These are phyloP conservation scores for Bipolaris gigantea DNA, from an alignment of 2,329 filamentous ascomycete genomes.

Conservation along the genomic window DNA sequence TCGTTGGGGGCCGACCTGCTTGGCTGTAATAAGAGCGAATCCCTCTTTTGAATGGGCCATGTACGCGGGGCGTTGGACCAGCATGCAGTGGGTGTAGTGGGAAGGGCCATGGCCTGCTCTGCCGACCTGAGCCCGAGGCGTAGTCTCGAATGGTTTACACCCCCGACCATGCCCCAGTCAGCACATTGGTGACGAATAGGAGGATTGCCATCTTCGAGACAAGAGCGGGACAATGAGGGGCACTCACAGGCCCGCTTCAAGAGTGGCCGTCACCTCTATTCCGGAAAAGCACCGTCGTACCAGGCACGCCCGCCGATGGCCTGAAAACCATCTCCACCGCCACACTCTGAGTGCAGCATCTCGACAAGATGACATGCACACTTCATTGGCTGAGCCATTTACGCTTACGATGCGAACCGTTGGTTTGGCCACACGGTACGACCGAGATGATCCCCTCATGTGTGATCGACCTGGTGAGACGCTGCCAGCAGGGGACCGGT, in stretches of 20 bases:
- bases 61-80: background rate
- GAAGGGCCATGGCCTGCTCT: constrained; percentile 3
- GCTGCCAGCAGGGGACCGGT: constrained; percentile 2
- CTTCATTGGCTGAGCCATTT: background rate
- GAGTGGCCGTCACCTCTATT: background rate
- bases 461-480: constrained; percentile 8
- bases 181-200: constrained; percentile 1
- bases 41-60: background rate
- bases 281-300: constrained; percentile 1
- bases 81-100: constrained; percentile 5
- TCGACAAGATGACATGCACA: too few relatives aligned
- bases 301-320: background rate
- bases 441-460: constrained; percentile 4
- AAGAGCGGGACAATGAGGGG: constrained; percentile 1
- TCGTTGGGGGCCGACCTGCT: background rate
- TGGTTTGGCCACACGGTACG: constrained; percentile 10
- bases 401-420: constrained; percentile 11
- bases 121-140: constrained; percentile 9
- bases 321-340: background rate
- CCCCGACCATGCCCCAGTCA: constrained; percentile 3
- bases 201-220: constrained; percentile 2
- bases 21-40: background rate
- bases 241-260: background rate
- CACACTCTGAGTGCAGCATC: background rate
- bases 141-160: constrained; percentile 10